These are phyloP conservation scores for Aspergillus sp. DNA, from an alignment of 2,329 filamentous ascomycete species.

Conservation along the genomic window DNA sequence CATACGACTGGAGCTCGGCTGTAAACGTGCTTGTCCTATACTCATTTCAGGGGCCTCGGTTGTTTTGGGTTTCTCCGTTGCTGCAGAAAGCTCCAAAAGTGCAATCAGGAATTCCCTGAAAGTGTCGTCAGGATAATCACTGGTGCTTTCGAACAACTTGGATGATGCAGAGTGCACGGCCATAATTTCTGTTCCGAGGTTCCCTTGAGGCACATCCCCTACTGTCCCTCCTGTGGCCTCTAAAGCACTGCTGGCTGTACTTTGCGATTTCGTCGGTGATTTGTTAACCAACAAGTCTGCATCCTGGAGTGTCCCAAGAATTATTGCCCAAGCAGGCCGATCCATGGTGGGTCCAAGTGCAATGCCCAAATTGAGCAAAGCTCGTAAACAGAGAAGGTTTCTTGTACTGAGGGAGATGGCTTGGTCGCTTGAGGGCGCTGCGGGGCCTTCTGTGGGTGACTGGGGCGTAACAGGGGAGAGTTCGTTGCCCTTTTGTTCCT, in stretches of 20 bases:
- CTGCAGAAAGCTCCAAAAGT: conserved; percentile 67
- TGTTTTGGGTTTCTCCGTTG: conserved; percentile 45
- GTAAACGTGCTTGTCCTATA: conserved; percentile 45
- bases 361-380: conserved; percentile 91
- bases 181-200: conserved; percentile 76
- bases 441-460: conserved; percentile 27
- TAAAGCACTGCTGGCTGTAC: conserved; percentile 23
- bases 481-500: conserved; percentile 29
- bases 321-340: conserved; percentile 76
- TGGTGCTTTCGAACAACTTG: conserved; percentile 85
- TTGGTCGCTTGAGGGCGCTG: conserved; percentile 40
- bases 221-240: conserved; percentile 26
- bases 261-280: conserved; percentile 32
- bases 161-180: conserved; percentile 86
- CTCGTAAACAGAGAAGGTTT: conserved; percentile 85
- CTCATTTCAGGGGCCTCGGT: conserved; percentile 51
- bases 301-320: conserved; percentile 88
- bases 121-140: conserved; percentile 80
- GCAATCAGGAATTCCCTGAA: conserved; percentile 77
- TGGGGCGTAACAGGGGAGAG: conserved; percentile 24
- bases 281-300: conserved; percentile 78
- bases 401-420: conserved; percentile 71
- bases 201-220: conserved; percentile 54
- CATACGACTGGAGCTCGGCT: conserved; percentile 28
- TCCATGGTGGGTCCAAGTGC: conserved; percentile 86